Percentiles rank a stretch among this genome's conserved stretches.
Conservation (phyloP, 768 basidiomycete genomes). For the Psilocybe tampanensis region DNA sequence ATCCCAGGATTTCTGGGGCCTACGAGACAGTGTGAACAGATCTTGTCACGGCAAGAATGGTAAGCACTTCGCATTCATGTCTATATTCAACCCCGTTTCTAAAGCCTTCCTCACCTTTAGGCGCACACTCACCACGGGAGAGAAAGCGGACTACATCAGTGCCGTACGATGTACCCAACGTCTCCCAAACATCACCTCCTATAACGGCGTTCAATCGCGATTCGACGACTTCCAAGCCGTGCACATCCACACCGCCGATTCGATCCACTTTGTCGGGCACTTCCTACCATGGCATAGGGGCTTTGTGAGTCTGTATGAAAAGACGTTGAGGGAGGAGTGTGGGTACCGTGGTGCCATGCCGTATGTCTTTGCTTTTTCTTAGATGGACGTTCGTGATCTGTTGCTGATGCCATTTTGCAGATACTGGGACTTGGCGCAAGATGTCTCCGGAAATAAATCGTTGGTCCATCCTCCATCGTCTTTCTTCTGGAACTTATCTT, state of each 20-base stretch:
- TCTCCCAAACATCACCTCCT: conserved; percentile 21
- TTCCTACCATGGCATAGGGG: conserved; percentile 30
- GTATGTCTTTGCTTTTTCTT: conserved; percentile 17
- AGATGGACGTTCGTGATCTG: conserved; percentile 21
- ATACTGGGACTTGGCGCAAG: conserved; percentile 41
- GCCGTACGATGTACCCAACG: conserved; percentile 30
- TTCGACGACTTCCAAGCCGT: conserved; percentile 39
- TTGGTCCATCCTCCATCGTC: conserved; percentile 12
- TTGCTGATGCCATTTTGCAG: conserved; percentile 18
- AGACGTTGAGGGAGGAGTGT: conserved; percentile 24
- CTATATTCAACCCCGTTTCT: no score
- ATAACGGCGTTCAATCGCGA: conserved; percentile 26
- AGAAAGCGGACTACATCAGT: conserved; percentile 28
- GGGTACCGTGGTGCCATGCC: conserved; percentile 25
- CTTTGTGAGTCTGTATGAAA: conserved; percentile 22
- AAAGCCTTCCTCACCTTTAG: conserved; percentile 8
- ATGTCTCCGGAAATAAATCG: conserved; percentile 24
- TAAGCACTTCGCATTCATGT: no score
- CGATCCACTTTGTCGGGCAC: conserved; percentile 32
- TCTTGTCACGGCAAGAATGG: no score
- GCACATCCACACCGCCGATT: conserved; percentile 29
- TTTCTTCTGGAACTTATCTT: neutral
- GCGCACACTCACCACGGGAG: conserved; percentile 20
- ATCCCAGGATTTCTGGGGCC: no score
- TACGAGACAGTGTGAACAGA: no score